Conservation (phyloP, 164 flowering plant species). For the Berberis thunbergii region DNA sequence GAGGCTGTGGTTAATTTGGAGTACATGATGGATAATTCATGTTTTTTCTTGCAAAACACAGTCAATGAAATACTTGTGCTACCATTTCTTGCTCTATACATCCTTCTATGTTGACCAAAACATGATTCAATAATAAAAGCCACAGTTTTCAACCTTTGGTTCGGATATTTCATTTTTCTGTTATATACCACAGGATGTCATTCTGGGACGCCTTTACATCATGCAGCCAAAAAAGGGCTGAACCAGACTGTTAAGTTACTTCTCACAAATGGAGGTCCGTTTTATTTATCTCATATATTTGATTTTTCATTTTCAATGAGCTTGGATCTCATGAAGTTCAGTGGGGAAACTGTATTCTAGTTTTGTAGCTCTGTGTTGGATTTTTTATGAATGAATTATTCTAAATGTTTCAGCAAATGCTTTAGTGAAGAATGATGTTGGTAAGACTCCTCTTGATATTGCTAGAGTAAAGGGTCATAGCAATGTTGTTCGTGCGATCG, state of each 20-base stretch:
- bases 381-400: conserved; percentile 5
- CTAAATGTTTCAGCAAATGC: conserved; percentile 68
- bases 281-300: conserved; percentile 3
- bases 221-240: conserved; percentile 89
- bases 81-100: too few species aligned
- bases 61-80: too few species aligned
- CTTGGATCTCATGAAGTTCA: neutral
- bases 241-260: conserved; percentile 62
- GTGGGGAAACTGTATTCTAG: neutral
- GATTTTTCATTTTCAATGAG: neutral
- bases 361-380: neutral
- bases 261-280: conserved; percentile 72
- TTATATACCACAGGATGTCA: conserved; percentile 40
- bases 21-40: too few species aligned
- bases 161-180: neutral
- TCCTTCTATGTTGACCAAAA: too few species aligned
- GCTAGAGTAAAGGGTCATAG: conserved; percentile 66
- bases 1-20: too few species aligned
- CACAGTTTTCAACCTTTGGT: neutral
- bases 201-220: conserved; percentile 92
- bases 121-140: conserved; percentile 7
- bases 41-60: too few species aligned
- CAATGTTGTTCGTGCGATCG: conserved; percentile 81
- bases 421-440: conserved; percentile 72
- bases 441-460: conserved; percentile 78